Evolutionary conservation across 108 stramenopile genomes (phyloP), one percentile per base, ranked within the genome.

Genomic region (Cyclostephanos tholiformis): DNA sequence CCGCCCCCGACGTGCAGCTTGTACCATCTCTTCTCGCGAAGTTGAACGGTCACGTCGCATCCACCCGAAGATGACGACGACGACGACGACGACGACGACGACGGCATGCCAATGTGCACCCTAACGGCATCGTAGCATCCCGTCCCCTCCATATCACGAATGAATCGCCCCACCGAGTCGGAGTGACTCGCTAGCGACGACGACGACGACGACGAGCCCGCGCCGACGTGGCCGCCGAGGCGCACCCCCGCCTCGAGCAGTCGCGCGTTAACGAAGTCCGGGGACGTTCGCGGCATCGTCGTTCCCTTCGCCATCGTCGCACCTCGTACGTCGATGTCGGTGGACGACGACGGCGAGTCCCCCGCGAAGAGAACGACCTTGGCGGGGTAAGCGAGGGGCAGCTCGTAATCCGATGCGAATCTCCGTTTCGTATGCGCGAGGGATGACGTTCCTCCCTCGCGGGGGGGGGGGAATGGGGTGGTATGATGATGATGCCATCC

Each of bases 21-120:
- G 68, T 92, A 95, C 94, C 91, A 95, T 11, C 86, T 86, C 80
- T 92, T 92, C 75, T 95, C 94, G 48, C 90, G 79, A 32, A 95
- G 64, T 16, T 77, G 58, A 1, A 94, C 87, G 9, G 81, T 73
- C 4, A 92, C 77, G 58, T 79, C 71, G 57, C 58, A 55, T 14
- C 20, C 58, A 17, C 67, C 23, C 26, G 35, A 13, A 30, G 43
- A 26, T 9, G 26, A 2, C 27, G 26, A 32, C 16, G 32, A 16
- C 7, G 59, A 6, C 16, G 35, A 60, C n/a, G 49, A 39, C 53
- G 17, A 56, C 63, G 39, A 6, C 62, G 74, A 20, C 22, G 64
- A 20, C 16, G 38, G 19, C 41, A 11, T 77, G 29, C 79, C 86
- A 25, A 92, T 29, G 49, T 77, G 59, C 2, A 92, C 76, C 76